Evolutionary conservation across 352 stramenopile species (phyloP).

Genomic region (Globisporangium uncinulatum): DNA sequence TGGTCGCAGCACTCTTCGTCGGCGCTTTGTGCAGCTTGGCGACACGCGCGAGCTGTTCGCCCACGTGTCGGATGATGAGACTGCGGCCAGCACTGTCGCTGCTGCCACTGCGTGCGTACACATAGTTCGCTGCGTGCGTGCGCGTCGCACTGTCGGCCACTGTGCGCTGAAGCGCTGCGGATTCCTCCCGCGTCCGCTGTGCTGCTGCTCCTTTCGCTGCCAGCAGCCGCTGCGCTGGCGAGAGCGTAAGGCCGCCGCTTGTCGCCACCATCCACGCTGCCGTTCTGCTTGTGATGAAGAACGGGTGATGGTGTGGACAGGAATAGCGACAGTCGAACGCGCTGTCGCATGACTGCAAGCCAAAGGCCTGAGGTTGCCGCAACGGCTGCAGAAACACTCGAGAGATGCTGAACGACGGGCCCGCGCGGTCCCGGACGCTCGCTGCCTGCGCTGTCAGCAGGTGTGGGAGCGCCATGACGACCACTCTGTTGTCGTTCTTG

Average conservation of each 20-base stretch:
- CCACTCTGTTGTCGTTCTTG: background rate
- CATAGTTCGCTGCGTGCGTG: constrained; percentile 25
- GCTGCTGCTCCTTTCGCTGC: constrained; percentile 45
- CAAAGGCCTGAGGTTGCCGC: too few species aligned
- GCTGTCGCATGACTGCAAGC: too few species aligned
- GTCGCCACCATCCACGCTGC: constrained; percentile 12
- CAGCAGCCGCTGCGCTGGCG: constrained; percentile 42
- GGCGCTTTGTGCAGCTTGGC: constrained; percentile 20
- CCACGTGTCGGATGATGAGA: constrained; percentile 59
- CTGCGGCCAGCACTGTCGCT: constrained; percentile 20
- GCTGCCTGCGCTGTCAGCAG: too few species aligned
- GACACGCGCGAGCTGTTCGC: constrained; percentile 48
- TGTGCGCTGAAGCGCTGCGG: constrained; percentile 28
- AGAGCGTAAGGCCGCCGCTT: constrained; percentile 26
- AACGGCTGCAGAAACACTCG: too few species aligned
- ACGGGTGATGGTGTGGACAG: background rate
- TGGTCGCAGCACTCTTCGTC: background rate
- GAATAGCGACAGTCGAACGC: background rate
- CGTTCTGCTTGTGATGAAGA: background rate
- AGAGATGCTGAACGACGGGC: too few species aligned
- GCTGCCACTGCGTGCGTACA: constrained; percentile 20
- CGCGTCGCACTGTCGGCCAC: constrained; percentile 21
- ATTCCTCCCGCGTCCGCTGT: constrained; percentile 32
- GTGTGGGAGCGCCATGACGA: too few species aligned
- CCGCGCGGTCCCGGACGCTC: too few species aligned